Base-by-base conservation (phyloP, 208 protist species). In the Sergeia podlipaevii region DNA sequence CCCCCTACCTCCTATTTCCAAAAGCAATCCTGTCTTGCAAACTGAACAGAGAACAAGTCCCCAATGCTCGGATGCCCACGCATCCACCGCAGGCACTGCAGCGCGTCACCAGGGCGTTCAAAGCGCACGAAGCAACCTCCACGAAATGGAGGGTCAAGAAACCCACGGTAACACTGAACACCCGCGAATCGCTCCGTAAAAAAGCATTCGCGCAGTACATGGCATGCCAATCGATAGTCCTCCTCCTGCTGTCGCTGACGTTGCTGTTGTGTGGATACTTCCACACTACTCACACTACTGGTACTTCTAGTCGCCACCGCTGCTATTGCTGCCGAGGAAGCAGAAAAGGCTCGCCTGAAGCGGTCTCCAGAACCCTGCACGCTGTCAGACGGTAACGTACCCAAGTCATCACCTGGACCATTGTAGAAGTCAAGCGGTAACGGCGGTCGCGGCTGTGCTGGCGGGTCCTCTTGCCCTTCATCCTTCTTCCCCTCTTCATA, bases 91-190 rank as follows among this genome's bases (percentile, higher is more conserved):
- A 83, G 37, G 56, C 83, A 91, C 38, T 57, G 65, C 18, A 45
- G 61, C 44, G 78, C 76, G 59, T 72, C 62, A 21, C 52, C 46
- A 6, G 52, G 27, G n/a, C 60, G 51, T 29, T 74, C 55, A 52
- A 91, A 90, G 6, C 63, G 50, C 45, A 91, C 67, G 59, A 91
- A 85, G 37, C 71, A 77, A 15, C 75, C 82, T 11, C 74, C 60
- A 27, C 46, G 59, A 27, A 58, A 74, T n/a, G 67, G 64, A 1
- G 77, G 72, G 2, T 60, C 56, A 28, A 74, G 30, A 28, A 77
- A 86, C 3, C 57, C n/a, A 8, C 69, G 63, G 37, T 55, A 86
- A 5, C 60, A 52, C 32, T 45, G 13, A 23, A 90, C 42, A 15
- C 73, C 78, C 13, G 70, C 66, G 43, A 90, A 90, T 30, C 64